Evolutionary conservation across 192 early-diverging fungal species (phyloP), one percentile per base, ranked within the genome.

Genomic region (Backusella sp.): DNA sequence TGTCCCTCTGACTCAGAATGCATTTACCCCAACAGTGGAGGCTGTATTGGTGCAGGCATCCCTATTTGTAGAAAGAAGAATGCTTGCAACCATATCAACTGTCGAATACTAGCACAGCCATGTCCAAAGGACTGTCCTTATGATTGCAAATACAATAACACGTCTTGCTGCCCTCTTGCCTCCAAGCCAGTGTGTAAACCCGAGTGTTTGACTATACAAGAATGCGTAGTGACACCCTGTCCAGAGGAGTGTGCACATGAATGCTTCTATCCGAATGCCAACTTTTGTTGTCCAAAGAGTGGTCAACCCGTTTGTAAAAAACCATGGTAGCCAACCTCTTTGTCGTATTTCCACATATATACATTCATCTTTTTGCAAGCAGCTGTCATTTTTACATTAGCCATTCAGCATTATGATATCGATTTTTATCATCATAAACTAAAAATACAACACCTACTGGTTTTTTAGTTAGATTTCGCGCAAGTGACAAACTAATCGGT

Each of bases 231-330:
- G 8, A 72, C 52, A n/a, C 76, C 69, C 15, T 77, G 69, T 21
- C 76, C 76, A 41, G 7, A 26, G 12, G 34, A 39, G 15, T 77
- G 76, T 17, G 19, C 52, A 2, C 39, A 68, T 32, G 4, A 66
- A 11, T 77, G 76, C 15, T 71, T 62, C 53, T 77, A 77, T 37
- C 76, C 76, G 1, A 41, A 77, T 65, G 76, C 76, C 14, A 37
- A 71, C 1, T 32, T 21, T 6, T 77, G 76, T 35, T 77, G 76
- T 32, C 76, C 76, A 35, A 41, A 41, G 21, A 71, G 68, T 44
- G 69, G 76, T 15, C 11, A 70, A 46, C 39, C 69, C 4, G 69
- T 70, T 28, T 70, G 69, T 32, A 70, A 36, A 69, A 35, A 35
- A 9, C 34, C 66, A 39, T 49, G 19, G 23, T 34, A 28, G 19